Conservation (phyloP, 148 eudicot species). For the Rhododendron vialii region DNA sequence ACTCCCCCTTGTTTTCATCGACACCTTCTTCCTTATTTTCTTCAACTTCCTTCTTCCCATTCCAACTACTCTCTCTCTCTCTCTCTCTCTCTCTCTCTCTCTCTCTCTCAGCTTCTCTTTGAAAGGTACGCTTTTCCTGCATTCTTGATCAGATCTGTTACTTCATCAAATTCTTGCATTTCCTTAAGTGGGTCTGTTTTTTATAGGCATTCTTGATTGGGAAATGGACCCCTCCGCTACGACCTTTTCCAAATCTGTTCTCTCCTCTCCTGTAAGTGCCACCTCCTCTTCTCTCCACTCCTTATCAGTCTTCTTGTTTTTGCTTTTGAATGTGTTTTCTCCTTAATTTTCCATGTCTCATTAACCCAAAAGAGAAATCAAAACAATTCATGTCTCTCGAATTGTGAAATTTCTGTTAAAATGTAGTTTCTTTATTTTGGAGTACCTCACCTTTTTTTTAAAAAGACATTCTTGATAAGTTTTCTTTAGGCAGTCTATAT, state of each 20-base stretch:
- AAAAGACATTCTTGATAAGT: background rate
- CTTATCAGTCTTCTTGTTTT: background rate
- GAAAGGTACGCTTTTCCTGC: slow-evolving; percentile 3
- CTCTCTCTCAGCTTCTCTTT: background rate
- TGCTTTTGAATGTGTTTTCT: background rate
- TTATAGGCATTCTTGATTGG: slow-evolving; percentile 5
- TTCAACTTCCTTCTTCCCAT: background rate
- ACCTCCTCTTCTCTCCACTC: background rate
- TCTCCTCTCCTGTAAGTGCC: slow-evolving; percentile 18
- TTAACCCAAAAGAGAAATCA: background rate
- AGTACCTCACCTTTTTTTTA: background rate
- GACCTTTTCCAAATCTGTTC: slow-evolving; percentile 24
- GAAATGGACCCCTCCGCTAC: slow-evolving; percentile 17
- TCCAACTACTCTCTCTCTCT: background rate
- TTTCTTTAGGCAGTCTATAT: background rate
- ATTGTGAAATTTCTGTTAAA: background rate
- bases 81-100: background rate
- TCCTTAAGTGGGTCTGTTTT: background rate
- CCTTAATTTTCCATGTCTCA: background rate
- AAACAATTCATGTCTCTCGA: background rate
- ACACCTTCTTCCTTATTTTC: background rate
- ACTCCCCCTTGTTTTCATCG: slow-evolving; percentile 21
- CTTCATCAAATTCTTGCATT: background rate
- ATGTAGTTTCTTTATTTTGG: background rate
- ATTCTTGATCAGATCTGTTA: slow-evolving; percentile 10